Base-by-base conservation (phyloP, 1,284 basidiomycete species). In the Rhodotorula mucilaginosa region DNA sequence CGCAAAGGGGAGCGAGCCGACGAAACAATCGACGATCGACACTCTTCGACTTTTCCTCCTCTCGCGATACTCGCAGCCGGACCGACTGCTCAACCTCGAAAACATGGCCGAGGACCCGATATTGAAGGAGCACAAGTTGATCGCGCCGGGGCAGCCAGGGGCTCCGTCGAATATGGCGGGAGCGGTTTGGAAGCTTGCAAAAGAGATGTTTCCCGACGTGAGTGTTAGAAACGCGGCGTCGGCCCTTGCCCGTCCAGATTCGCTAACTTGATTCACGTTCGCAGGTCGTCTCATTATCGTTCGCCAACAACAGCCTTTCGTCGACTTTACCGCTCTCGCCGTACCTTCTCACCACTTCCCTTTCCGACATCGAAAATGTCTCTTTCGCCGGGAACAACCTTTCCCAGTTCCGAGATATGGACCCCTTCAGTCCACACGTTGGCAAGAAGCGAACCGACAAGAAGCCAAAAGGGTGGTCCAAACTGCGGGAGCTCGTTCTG, bases 151-250 rank as follows among this genome's bases (percentile, higher is more conserved):
- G n/a, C 81, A 84, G 44, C 86, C 87, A 31, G 84, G 84, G 2
- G 85, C 87, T 49, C 83, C 85, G 21, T 79, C 82, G 51, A 87
- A 86, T 74, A 89, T 92, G 76, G 87, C 88, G 2, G 87, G 89
- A 12, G 92, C 92, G 34, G 87, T 94, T 52, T 92, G 92, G 83
- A 95, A 94, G 82, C 84, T 94, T 26, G 90, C 91, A 13, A 85
- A 87, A 34, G 86, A 90, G 76, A 86, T 92, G 58, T 88, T 87
- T 75, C 92, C 93, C 44, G 86, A 88, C 74, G 90, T 91, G 77
- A 69, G 84, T 73, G 21, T 29, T 57, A 58, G 26, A n/a, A 26
- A 29, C 3, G 52, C 57, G 21, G 56, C 16, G 8, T 4, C 31
- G 31, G 7, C 19, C 57, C 31, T 21, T 34, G 19, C 15, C 34